Percentiles rank a stretch among this genome's conserved stretches.
Evolutionary conservation across 2,329 filamentous ascomycete genomes (phyloP).

Genomic region (Botryotinia globosa): DNA sequence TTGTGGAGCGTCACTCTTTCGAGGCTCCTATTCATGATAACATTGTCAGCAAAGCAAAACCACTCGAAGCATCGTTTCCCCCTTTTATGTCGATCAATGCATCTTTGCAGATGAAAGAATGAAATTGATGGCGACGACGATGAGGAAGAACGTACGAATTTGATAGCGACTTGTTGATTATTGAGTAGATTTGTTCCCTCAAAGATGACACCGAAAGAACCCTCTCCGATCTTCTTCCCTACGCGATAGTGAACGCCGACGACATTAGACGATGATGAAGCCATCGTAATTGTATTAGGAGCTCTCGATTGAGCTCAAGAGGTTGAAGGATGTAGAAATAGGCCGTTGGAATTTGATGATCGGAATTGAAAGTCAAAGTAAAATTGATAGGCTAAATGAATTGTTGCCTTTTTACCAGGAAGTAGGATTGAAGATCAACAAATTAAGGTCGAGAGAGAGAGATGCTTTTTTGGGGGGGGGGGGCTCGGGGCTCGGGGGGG

Average conservation of each 20-base stretch:
- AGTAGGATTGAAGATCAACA: constrained; percentile 23
- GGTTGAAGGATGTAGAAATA: constrained; percentile 1
- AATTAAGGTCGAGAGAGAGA: not conserved
- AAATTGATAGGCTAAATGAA: constrained; percentile 22
- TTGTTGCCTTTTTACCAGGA: constrained; percentile 19
- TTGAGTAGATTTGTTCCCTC: constrained; percentile 98
- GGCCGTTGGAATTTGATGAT: not conserved
- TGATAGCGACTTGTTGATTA: constrained; percentile 99
- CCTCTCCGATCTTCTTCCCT: constrained; percentile 99
- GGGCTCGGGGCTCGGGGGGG: too few relatives aligned
- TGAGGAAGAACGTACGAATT: constrained; percentile 70
- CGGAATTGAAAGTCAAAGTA: constrained; percentile 22
- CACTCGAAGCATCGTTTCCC: not conserved
- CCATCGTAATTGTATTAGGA: constrained; percentile 31
- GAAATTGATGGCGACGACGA: not conserved
- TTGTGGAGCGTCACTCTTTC: constrained; percentile 98
- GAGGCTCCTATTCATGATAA: constrained; percentile 67
- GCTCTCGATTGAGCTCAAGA: constrained; percentile 28
- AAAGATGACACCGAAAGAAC: constrained; percentile 97
- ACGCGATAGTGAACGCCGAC: constrained; percentile 98
- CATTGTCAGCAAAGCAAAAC: not conserved
- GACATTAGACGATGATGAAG: constrained; percentile 68
- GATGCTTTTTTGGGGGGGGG: too few relatives aligned
- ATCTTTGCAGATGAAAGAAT: not conserved
- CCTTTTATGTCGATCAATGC: constrained; percentile 14